Evolutionary conservation across 108 stramenopile species (phyloP), one percentile per base, ranked within the genome.

Genomic region (Seminavis robusta): DNA sequence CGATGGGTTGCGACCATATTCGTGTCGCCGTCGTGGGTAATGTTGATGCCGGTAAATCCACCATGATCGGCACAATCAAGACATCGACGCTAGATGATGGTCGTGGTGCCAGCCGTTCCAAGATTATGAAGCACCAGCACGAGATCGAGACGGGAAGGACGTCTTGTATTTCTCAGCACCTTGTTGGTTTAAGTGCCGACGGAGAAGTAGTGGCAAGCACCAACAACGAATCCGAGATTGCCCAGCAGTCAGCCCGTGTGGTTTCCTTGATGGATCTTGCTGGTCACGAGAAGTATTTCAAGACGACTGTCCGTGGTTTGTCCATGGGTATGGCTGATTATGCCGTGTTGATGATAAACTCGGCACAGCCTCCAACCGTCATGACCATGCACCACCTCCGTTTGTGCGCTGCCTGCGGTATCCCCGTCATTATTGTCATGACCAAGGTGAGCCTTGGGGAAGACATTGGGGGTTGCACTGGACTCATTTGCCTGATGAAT

Each of bases 241-340:
- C 41, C 25, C 38, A 54, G 28, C 33, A 56, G 20, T 39, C 67
- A 40, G 50, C 50, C 4, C 55, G 75, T 9, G 36, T 50, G 46
- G 50, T 83, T 31, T 80, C 76, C 31, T 56, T 90, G 30, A 77
- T 87, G 27, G 86, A 88, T 50, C 54, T 87, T 28, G 84, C 83
- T 42, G 86, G 86, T 6, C 88, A 90, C 70, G 86, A 90, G 67
- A 79, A 79, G 66, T 90, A 90, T 58, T 61, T 90, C 38, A 90
- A 90, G 52, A 87, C 88, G 1, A 87, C 88, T 16, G 67, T 90
- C 15, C 74, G 75, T 31, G 88, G 88, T 0, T 42, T 90, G 45
- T 85, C 81, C 2, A 51, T 21, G 10, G 47, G 63, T 33, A 58
- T 84, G 67, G 81, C 83, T 13, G 86, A 90, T 65, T 87, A 77